Percentiles rank a stretch among this genome's conserved stretches.
Conservation (phyloP, 352 stramenopile genomes). For the Globisporangium spiculum region DNA sequence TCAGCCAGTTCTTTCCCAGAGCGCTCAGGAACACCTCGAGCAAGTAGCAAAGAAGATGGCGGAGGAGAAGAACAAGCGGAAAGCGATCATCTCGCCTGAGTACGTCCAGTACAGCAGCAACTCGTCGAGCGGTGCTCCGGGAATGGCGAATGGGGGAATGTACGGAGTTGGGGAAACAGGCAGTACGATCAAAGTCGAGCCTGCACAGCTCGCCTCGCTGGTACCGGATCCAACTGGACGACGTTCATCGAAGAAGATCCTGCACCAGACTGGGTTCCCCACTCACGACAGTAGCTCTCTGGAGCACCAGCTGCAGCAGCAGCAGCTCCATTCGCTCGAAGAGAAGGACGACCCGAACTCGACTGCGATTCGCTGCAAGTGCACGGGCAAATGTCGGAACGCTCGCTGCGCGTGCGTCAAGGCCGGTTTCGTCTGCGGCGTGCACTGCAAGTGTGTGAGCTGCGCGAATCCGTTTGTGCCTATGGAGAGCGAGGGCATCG, state of each 20-base stretch:
- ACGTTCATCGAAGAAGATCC: slow-evolving; percentile 61
- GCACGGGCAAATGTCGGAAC: slow-evolving; percentile 82
- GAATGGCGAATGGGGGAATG: not conserved
- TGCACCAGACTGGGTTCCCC: slow-evolving; percentile 39
- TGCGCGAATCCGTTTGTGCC: slow-evolving; percentile 80
- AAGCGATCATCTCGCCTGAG: slow-evolving; percentile 77
- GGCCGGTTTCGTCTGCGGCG: slow-evolving; percentile 69
- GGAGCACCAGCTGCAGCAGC: slow-evolving; percentile 9
- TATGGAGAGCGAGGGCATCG: slow-evolving; percentile 66
- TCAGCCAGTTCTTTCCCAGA: slow-evolving; percentile 20
- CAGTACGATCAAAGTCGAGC: slow-evolving; percentile 14
- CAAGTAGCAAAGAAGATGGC: slow-evolving; percentile 38
- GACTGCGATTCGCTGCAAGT: slow-evolving; percentile 59
- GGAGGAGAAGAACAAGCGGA: slow-evolving; percentile 81
- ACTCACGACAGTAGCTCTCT: not conserved
- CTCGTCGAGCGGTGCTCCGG: not conserved
- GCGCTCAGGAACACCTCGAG: slow-evolving; percentile 41
- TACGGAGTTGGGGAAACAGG: slow-evolving; percentile 14
- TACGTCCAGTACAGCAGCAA: slow-evolving; percentile 69
- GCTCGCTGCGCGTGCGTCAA: slow-evolving; percentile 81
- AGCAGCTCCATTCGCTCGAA: slow-evolving; percentile 10
- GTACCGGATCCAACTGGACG: slow-evolving; percentile 58
- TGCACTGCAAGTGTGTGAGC: slow-evolving; percentile 74
- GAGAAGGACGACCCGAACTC: slow-evolving; percentile 32
- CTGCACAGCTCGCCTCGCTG: slow-evolving; percentile 42